Evolutionary conservation across 768 basidiomycete species (phyloP), one percentile per base, ranked within the genome.

Genomic region (Naganishia kalamii): DNA sequence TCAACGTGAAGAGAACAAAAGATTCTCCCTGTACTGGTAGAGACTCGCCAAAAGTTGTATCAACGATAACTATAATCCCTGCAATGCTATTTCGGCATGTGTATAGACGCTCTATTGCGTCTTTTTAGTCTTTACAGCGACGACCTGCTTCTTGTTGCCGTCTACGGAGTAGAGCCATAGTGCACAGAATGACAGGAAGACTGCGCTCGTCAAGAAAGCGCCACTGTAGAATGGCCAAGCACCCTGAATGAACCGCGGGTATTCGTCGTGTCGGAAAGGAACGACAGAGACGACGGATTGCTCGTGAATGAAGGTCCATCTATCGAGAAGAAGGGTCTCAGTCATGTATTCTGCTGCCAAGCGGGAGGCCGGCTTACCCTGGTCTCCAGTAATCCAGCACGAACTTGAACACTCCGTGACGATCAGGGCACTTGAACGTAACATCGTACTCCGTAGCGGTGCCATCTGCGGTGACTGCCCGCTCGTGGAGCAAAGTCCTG

Each of bases 401-500:
- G 74, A 98, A 93, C 75, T 97, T 98, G 84, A 94, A 99, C 17
- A 99, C 96, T 25, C 96, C 96, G 75, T 99, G 96, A 60, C 93
- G 83, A 78, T 98, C 94, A 7, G 96, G 96, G 1, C 86, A 87
- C 44, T 85, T 86, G 86, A 99, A 94, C 15, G 84, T 84, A n/a
- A 86, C 84, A 15, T 85, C 83, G 80, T 92, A 97, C 47, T 47
- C 65, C 0, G 47, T 63, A 5, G 33, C 29, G 0, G 32, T n/a
- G 13, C 60, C 65, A 17, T 2, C 86, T 11, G 49, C 50, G 19
- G 52, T 48, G 3, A 52, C 40, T 12, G 50, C 63, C 10, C 85
- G 84, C 12, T 87, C 82, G 12, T 77, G 81, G 11, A 99, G 82
- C 7, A 87, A 80, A 15, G 86, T 90, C 37, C 96, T 90, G 66